Conservation (phyloP, 2,329 filamentous ascomycete species). For the Trichoderma pleuroti region DNA sequence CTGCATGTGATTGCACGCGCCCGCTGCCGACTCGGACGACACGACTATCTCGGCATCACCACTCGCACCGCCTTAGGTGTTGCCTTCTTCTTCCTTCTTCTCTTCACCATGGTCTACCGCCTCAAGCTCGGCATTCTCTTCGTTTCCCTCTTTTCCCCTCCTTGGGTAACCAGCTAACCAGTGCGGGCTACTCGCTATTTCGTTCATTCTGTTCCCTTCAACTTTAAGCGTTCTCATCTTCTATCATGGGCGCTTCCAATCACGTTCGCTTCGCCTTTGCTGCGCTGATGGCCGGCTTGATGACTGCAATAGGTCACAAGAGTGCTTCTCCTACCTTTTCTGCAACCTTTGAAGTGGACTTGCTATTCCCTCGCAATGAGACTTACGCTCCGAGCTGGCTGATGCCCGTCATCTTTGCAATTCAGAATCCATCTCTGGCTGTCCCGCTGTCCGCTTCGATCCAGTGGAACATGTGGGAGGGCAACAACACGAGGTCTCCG, state of each 20-base stretch:
- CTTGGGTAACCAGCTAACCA: neutral
- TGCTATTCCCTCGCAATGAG: slow-evolving; percentile 15
- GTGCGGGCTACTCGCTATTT: neutral
- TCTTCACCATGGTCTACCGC: neutral
- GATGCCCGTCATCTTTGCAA: slow-evolving; percentile 9
- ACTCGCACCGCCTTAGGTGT: neutral
- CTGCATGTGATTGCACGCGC: neutral
- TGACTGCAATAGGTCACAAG: neutral
- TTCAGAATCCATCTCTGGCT: slow-evolving; percentile 5
- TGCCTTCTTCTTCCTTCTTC: neutral
- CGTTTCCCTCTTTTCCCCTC: neutral
- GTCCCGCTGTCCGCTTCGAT: neutral
- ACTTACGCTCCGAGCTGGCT: slow-evolving; percentile 6
- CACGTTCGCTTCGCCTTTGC: neutral
- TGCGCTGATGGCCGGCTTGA: neutral
- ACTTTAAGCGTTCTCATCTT: neutral
- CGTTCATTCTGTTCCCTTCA: neutral
- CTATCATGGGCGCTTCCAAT: neutral
- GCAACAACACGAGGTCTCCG: neutral
- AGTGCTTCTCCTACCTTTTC: neutral
- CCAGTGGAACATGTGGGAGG: neutral
- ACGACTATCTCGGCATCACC: neutral
- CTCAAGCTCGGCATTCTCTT: neutral
- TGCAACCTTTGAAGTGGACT: slow-evolving; percentile 5
- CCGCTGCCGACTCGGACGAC: neutral